Conservation (phyloP, 202 grass and related monocot genomes). For the Schoenoplectus tabernaemontani region DNA sequence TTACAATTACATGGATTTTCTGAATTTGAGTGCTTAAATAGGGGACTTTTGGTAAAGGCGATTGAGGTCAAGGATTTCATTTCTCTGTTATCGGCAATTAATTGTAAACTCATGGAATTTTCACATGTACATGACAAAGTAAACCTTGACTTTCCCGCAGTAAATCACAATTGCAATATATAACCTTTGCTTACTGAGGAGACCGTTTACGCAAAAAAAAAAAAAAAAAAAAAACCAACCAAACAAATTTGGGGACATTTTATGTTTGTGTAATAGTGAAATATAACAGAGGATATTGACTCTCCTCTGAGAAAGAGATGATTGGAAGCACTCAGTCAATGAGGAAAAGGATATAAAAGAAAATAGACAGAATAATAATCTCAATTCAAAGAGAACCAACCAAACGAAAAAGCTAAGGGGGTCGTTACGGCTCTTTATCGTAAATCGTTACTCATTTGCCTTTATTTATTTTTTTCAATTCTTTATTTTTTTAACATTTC, state of each 20-base stretch:
- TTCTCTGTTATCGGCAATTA: neutral
- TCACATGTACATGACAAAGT: neutral
- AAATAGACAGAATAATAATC: conserved; percentile 14
- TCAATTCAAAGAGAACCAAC: conserved; percentile 64
- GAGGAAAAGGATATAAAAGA: conserved; percentile 18
- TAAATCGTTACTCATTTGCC: conserved; percentile 45
- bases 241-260: neutral
- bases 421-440: conserved; percentile 55
- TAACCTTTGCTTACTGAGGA: neutral
- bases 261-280: neutral
- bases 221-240: too few species aligned
- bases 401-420: conserved; percentile 52
- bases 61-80: neutral
- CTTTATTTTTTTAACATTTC: conserved; percentile 11
- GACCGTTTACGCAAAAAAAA: too few species aligned
- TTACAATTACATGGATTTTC: conserved; percentile 5
- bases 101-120: neutral
- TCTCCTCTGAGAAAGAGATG: conserved; percentile 12
- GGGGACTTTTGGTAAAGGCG: conserved; percentile 30
- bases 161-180: neutral
- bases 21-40: conserved; percentile 59
- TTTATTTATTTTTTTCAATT: neutral
- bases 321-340: conserved; percentile 27
- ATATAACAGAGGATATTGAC: conserved; percentile 1
- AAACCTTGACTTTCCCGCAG: neutral